Base-by-base conservation (phyloP, 768 basidiomycete species). In the Mrakia gelida region DNA sequence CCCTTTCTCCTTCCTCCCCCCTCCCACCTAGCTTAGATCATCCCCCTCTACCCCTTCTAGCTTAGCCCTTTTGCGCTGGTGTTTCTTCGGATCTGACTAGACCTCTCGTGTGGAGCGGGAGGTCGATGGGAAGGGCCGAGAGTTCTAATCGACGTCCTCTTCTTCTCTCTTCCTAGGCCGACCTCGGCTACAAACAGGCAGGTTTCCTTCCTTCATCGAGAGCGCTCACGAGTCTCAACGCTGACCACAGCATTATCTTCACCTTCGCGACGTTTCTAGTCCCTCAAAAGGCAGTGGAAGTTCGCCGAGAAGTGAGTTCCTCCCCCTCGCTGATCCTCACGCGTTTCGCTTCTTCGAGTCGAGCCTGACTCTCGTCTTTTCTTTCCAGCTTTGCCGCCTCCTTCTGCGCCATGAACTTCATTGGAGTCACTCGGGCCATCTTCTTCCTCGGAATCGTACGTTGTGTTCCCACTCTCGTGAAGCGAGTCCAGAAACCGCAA, bases 351-450 rank as follows among this genome's bases (percentile, higher is more conserved):
- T 61, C 15, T n/a, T 26, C 73, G 32, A 41, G 32, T 63, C 74
- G 38, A 15, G 61, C 7, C 41, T 71, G 23, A 43, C 65, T 52
- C 28, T 16, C 21, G 21, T 71, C n/a, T 49, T 26, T 18, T 30
- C 21, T 10, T 28, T 59, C n/a, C 16, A 94, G 88, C 81, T 94
- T 95, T 83, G 91, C 91, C 26, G 92, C 92, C 0, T 93, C 92
- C 80, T 95, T 95, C 82, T 91, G 91, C 75, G 90, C 92, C n/a
- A 84, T 95, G 63, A 94, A 95, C 81, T 95, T 95, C 81, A 94
- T 95, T 76, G 93, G 93, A 73, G 90, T 90, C 32, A 92, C 93
- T 62, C 88, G 93, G 92, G 92, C 81, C 34, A 84, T 81, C 4
- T 75, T 32, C 74, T 67, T 72, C 76, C 34, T 61, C 59, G 10